A percentile compares a stretch with the other conserved stretches of the same genome.
phyloP scores from a whole-genome alignment of 208 protist species.

The Endotrypanum monterogeii region DNA sequence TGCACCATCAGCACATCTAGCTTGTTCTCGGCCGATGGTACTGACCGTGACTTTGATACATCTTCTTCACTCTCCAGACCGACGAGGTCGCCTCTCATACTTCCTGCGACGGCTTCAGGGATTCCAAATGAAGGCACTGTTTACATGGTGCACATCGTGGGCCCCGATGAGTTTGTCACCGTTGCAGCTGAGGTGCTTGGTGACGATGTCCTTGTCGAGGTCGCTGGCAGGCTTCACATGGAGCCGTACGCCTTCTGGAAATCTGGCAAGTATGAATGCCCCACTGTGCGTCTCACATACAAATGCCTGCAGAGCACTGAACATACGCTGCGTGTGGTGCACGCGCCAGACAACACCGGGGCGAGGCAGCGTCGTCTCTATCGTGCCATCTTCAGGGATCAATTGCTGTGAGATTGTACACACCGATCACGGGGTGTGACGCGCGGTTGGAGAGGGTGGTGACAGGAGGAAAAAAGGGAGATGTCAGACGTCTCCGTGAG shows the following conservation, averaged over 20 bases:
- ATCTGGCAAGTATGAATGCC: not conserved
- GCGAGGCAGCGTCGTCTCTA: slow-evolving; percentile 12
- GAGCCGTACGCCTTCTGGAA: slow-evolving; percentile 7
- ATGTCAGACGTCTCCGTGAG: not conserved
- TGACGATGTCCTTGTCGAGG: slow-evolving; percentile 11
- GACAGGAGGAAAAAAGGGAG: no score
- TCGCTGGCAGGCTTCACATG: not conserved
- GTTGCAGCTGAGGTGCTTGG: not conserved
- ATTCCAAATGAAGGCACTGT: not conserved
- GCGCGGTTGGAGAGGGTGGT: no score
- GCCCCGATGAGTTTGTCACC: slow-evolving; percentile 6
- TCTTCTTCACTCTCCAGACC: no score
- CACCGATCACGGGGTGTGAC: no score
- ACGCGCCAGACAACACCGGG: not conserved
- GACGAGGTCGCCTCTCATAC: no score
- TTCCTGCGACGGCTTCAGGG: no score
- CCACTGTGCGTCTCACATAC: slow-evolving; percentile 7
- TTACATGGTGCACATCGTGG: slow-evolving; percentile 4
- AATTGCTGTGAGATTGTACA: not conserved
- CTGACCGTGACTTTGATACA: not conserved
- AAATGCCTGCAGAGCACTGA: slow-evolving; percentile 14
- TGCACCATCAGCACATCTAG: slow-evolving; percentile 5
- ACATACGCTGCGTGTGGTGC: slow-evolving; percentile 13
- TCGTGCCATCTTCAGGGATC: slow-evolving; percentile 4
- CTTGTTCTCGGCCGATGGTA: not conserved